These are phyloP conservation scores for Starmera stellimalicola DNA, from an alignment of 1,139 yeast species.

Conservation along the genomic window DNA sequence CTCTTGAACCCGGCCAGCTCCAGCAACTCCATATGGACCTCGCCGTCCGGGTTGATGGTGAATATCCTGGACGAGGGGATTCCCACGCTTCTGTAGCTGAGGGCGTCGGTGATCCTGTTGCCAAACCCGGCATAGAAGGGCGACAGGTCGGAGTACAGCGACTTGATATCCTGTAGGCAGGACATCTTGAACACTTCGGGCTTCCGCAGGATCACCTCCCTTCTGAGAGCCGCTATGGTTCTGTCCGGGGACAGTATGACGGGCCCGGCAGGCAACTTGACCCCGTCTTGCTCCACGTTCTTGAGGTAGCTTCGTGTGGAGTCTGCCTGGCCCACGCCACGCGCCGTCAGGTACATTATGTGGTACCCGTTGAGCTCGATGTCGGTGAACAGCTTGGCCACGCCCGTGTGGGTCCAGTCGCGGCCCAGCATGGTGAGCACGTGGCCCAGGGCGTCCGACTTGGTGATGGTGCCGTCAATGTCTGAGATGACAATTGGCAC, in stretches of 20 bases:
- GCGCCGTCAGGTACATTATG: conserved; percentile 84
- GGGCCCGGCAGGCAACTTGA: conserved; percentile 78
- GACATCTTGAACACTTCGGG: conserved; percentile 99
- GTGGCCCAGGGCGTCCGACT: conserved; percentile 96
- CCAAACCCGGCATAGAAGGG: conserved; percentile 99
- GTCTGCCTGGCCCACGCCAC: conserved; percentile 96
- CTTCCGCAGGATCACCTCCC: conserved; percentile 88
- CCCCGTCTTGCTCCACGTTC: conserved; percentile 70
- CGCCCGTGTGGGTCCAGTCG: conserved; percentile 98
- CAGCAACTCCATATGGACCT: conserved; percentile 92
- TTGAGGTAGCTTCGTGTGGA: conserved; percentile 76
- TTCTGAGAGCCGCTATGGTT: conserved; percentile 85
- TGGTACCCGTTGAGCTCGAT: conserved; percentile 84
- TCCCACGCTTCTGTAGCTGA: conserved; percentile 88
- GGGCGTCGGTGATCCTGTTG: conserved; percentile 92
- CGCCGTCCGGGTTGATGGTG: conserved; percentile 94
- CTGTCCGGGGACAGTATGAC: conserved; percentile 94
- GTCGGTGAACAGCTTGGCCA: conserved; percentile 82
- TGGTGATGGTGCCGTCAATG: conserved; percentile 97
- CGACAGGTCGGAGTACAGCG: conserved; percentile 36
- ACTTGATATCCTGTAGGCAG: conserved; percentile 77
- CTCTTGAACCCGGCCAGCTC: conserved; percentile 91
- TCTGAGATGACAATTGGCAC: conserved; percentile 94
- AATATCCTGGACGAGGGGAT: conserved; percentile 92
- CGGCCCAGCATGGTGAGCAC: conserved; percentile 87